phyloP scores from a whole-genome alignment of 768 basidiomycete species.

The Pilatotrama ljubarskyi region DNA sequence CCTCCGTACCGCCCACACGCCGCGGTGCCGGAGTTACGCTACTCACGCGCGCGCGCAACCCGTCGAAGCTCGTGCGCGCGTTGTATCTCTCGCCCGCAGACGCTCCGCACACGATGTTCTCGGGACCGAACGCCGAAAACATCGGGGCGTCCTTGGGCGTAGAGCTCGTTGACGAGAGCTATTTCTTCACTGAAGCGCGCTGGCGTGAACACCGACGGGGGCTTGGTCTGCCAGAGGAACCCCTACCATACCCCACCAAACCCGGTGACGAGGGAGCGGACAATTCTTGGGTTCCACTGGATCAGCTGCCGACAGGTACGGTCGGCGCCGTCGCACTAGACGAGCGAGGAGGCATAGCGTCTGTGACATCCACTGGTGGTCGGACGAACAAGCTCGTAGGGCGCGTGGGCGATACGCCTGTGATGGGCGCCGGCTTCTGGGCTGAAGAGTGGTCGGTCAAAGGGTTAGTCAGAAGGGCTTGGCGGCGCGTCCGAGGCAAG shows the following conservation, averaged over 20 bases:
- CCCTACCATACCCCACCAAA: conserved; percentile 40
- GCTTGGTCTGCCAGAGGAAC: conserved; percentile 71
- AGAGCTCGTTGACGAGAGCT: conserved; percentile 67
- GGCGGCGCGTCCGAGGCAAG: conserved; percentile 41
- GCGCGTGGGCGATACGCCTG: conserved; percentile 80
- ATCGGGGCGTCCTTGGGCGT: conserved; percentile 56
- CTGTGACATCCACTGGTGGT: conserved; percentile 79
- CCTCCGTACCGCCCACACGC: conserved; percentile 55
- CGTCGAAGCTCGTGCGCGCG: conserved; percentile 66
- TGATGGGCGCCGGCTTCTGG: conserved; percentile 81
- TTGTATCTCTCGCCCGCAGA: conserved; percentile 67
- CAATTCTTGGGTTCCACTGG: conserved; percentile 38
- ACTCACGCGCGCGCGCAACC: conserved; percentile 67
- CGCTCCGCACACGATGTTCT: conserved; percentile 71
- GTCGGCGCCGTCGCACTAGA: conserved; percentile 87
- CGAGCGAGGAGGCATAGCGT: conserved; percentile 67
- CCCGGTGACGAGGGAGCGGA: conserved; percentile 21
- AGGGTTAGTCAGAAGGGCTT: conserved; percentile 37
- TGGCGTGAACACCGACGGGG: conserved; percentile 80
- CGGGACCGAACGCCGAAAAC: conserved; percentile 61
- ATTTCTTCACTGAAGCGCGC: conserved; percentile 73
- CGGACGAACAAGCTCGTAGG: conserved; percentile 82
- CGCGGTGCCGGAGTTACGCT: conserved; percentile 68
- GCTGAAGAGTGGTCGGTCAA: conserved; percentile 69
- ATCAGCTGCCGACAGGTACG: conserved; percentile 71